Conservation (phyloP, 2,329 filamentous ascomycete genomes). For the Phaeophleospora eucalypticola region DNA sequence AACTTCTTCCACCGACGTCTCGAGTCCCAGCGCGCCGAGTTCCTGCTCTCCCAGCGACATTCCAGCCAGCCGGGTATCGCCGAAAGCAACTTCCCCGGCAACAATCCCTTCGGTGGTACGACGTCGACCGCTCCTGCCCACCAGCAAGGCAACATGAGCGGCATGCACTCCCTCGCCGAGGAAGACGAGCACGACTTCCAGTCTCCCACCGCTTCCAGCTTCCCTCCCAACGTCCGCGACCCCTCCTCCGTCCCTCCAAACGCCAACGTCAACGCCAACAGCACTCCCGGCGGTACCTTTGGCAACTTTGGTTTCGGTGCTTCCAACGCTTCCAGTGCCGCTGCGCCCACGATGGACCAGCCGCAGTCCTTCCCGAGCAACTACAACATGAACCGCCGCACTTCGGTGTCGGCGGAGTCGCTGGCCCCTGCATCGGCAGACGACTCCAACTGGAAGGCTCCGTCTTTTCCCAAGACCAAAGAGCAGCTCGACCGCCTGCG, state of each 20-base stretch:
- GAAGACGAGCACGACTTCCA: constrained; percentile 77
- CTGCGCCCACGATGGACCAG: constrained; percentile 46
- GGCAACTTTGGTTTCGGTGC: constrained; percentile 34
- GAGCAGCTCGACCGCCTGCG: constrained; percentile 79
- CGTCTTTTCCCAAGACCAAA: constrained; percentile 73
- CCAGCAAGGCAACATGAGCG: constrained; percentile 27
- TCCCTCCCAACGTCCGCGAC: constrained; percentile 48
- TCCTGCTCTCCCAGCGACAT: constrained; percentile 49
- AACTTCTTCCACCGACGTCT: constrained; percentile 65
- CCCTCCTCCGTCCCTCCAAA: constrained; percentile 33
- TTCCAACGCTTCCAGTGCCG: constrained; percentile 37
- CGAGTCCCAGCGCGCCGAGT: constrained; percentile 59
- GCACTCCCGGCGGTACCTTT: constrained; percentile 25
- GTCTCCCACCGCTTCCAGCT: constrained; percentile 61
- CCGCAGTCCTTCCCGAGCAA: constrained; percentile 77
- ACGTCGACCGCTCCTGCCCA: constrained; percentile 38
- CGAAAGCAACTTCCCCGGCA: constrained; percentile 70
- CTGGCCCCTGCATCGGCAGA: constrained; percentile 80
- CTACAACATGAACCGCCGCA: constrained; percentile 89
- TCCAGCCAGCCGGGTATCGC: constrained; percentile 57
- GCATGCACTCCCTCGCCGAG: constrained; percentile 65
- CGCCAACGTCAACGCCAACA: constrained; percentile 30
- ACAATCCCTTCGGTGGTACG: constrained; percentile 66
- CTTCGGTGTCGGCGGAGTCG: constrained; percentile 94
- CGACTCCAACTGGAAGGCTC: constrained; percentile 86